Conservation (phyloP, 192 early-diverging fungal genomes). For the Phlyctochytrium bullatum region DNA sequence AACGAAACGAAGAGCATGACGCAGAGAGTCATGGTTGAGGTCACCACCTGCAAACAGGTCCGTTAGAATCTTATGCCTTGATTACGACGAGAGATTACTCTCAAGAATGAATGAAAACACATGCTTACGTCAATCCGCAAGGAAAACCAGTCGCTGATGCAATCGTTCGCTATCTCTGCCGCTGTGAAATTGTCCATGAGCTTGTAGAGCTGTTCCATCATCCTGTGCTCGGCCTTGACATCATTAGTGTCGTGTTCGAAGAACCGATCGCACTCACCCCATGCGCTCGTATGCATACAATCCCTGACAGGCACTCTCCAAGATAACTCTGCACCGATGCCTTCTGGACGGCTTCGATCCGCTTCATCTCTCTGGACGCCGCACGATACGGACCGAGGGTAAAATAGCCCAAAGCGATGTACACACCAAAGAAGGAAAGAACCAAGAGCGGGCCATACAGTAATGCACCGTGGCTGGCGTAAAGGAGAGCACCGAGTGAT, state of each 20-base stretch:
- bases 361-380: constrained; percentile 49
- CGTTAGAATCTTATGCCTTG: too few relatives aligned
- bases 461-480: not conserved
- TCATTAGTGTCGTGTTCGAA: constrained; percentile 14
- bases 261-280: constrained; percentile 50
- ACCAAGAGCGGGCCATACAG: constrained; percentile 12
- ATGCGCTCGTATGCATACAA: constrained; percentile 67
- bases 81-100: not conserved
- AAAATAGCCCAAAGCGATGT: constrained; percentile 21
- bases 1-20: not conserved
- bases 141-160: constrained; percentile 8
- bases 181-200: constrained; percentile 13
- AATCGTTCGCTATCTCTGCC: constrained; percentile 2
- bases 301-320: constrained; percentile 62
- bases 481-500: not conserved
- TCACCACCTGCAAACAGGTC: constrained; percentile 12
- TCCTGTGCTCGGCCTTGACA: not conserved
- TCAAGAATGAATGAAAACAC: not conserved
- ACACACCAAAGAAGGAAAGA: constrained; percentile 18
- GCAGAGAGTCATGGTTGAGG: constrained; percentile 5
- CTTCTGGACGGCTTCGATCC: constrained; percentile 68
- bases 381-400: constrained; percentile 33
- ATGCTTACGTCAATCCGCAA: not conserved
- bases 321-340: constrained; percentile 67
- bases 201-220: not conserved